Evolutionary conservation across 164 flowering plant species (phyloP).

Genomic region (Piper betle): DNA sequence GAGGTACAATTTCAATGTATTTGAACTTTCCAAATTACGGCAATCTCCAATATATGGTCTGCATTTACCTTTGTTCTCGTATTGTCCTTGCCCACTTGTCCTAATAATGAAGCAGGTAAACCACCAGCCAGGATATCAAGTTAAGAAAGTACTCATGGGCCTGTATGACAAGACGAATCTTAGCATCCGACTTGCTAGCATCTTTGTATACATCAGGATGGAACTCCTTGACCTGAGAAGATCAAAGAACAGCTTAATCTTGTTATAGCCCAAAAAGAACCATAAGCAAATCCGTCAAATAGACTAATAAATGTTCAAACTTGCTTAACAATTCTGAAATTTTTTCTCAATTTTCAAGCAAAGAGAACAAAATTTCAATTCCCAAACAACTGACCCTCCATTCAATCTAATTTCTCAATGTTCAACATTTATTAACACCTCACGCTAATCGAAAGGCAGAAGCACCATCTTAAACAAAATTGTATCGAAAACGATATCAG

Average conservation of each 20-base stretch:
- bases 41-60: not conserved
- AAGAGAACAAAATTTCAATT: too few species aligned
- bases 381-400: too few species aligned
- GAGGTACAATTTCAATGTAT: too few species aligned
- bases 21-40: too few species aligned
- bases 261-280: not conserved
- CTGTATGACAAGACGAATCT: slow-evolving; percentile 69
- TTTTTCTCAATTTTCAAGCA: not conserved
- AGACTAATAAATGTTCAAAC: too few species aligned
- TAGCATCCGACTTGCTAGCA: slow-evolving; percentile 34
- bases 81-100: not conserved
- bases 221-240: slow-evolving; percentile 56
- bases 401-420: too few species aligned
- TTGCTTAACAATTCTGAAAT: not conserved
- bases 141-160: slow-evolving; percentile 51
- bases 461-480: not conserved
- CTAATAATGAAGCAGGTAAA: not conserved
- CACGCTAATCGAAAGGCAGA: not conserved
- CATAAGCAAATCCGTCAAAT: not conserved
- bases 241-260: not conserved
- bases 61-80: too few species aligned
- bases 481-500: not conserved
- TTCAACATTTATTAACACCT: too few species aligned
- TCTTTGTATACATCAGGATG: slow-evolving; percentile 74
- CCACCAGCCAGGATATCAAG: not conserved